Base-by-base conservation (phyloP, 352 stramenopile species). In the Globisporangium okanoganense region DNA sequence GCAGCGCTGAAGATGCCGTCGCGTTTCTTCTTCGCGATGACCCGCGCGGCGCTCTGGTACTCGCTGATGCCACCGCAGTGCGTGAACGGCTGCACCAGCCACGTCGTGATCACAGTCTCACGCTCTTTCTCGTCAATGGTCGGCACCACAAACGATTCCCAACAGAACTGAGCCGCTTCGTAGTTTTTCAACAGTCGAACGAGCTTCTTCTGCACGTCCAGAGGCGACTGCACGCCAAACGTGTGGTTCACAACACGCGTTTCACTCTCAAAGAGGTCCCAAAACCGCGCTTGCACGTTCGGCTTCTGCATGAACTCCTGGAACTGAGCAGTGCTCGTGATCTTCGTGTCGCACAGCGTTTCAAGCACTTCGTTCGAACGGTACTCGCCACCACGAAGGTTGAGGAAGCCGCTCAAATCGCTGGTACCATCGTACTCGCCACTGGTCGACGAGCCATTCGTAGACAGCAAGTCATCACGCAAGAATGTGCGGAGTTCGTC, bases 401-500 rank as follows among this genome's bases (percentile, higher is more conserved):
- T 85, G 14, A 92, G 65, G 43, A 78, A 80, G 9, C 82, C 82
- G 50, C 61, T 79, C 8, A 92, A 64, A 9, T 75, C 54, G 55
- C 71, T 77, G 33, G 73, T 82, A 9, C 78, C 73, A 47, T 81
- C 79, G 27, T 64, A 69, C 29, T 84, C 71, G 29, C 20, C 27
- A 10, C 9, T 41, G 16, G 20, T 22, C 48, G 67, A 53, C 3
- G 67, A 66, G 14, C 25, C 57, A 5, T 22, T 50, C 29, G 63
- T 53, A 9, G 56, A 35, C 41, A 85, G 31, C 55, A 85, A 44
- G 12, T 86, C 77, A 65, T 85, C 78, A 7, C 72, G 73, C 52
- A 84, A 72, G 60, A 74, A 92, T 18, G 88, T 84, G 22, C 97
- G 73, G 52, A 99, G 95, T 63, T 98, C 94, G 33, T 98, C 90